Evolutionary conservation across 441 rosid species (phyloP).

Genomic region (Capsella rubella): DNA sequence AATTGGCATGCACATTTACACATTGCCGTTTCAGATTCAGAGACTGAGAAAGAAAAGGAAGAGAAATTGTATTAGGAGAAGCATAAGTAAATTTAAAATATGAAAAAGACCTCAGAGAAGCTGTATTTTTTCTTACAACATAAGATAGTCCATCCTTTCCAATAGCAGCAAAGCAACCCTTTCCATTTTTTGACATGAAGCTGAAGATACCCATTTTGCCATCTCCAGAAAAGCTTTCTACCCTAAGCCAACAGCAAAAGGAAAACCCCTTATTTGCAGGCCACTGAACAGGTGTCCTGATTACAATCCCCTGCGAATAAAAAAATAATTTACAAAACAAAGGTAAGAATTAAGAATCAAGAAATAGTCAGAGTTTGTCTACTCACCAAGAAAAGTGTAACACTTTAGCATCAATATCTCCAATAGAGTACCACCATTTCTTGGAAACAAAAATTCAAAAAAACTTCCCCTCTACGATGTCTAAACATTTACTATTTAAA

Average conservation of each 20-base stretch:
- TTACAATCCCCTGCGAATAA: slow-evolving; percentile 74
- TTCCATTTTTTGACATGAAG: slow-evolving; percentile 92
- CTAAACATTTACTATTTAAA: slow-evolving; percentile 24
- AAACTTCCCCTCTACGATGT: slow-evolving; percentile 16
- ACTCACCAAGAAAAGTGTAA: slow-evolving; percentile 31
- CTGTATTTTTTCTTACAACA: slow-evolving; percentile 62
- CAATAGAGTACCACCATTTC: slow-evolving; percentile 21
- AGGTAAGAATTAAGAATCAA: slow-evolving; percentile 18
- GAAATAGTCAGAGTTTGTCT: slow-evolving; percentile 26
- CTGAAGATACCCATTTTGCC: slow-evolving; percentile 93
- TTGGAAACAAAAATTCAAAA: slow-evolving; percentile 26
- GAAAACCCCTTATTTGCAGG: slow-evolving; percentile 96
- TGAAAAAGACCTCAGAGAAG: not conserved
- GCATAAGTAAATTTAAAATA: slow-evolving; percentile 29
- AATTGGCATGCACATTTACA: slow-evolving; percentile 68
- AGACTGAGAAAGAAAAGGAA: slow-evolving; percentile 63
- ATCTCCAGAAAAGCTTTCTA: slow-evolving; percentile 82
- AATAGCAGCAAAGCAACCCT: slow-evolving; percentile 87
- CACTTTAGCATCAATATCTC: slow-evolving; percentile 30
- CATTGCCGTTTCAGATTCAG: slow-evolving; percentile 80
- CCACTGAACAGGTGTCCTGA: slow-evolving; percentile 94
- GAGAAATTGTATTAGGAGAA: slow-evolving; percentile 33
- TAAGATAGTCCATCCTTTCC: slow-evolving; percentile 78
- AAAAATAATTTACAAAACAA: slow-evolving; percentile 17
- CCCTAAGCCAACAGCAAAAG: slow-evolving; percentile 99